These are phyloP conservation scores for Mycena vitilis DNA, from an alignment of 768 basidiomycete species.

Conservation along the genomic window DNA sequence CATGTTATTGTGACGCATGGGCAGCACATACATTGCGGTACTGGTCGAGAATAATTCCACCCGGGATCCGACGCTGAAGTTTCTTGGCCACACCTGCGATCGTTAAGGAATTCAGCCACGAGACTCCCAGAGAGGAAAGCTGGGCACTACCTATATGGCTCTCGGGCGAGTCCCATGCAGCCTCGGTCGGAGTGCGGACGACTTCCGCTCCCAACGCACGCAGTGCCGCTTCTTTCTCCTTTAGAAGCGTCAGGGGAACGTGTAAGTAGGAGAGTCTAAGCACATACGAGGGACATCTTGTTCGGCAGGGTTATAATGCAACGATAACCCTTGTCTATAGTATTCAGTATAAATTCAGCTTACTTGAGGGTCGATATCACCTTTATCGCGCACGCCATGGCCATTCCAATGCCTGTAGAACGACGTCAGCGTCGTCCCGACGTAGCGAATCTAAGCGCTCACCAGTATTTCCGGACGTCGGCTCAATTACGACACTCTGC, in stretches of 20 bases:
- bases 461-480: slow-evolving; percentile 97
- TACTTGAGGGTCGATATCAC: slow-evolving; percentile 53
- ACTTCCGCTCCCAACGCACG: slow-evolving; percentile 95
- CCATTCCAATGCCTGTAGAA: slow-evolving; percentile 87
- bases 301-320: slow-evolving; percentile 92
- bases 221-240: slow-evolving; percentile 94
- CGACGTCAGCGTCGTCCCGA: slow-evolving; percentile 1
- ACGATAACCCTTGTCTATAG: slow-evolving; percentile 89
- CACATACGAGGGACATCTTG: slow-evolving; percentile 88
- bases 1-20: neutral
- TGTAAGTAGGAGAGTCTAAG: neutral
- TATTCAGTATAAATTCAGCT: slow-evolving; percentile 70
- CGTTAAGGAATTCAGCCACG: slow-evolving; percentile 91
- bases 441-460: slow-evolving; percentile 36
- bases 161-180: slow-evolving; percentile 88
- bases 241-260: slow-evolving; percentile 6
- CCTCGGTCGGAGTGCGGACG: slow-evolving; percentile 91
- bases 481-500: slow-evolving; percentile 93
- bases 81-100: slow-evolving; percentile 86
- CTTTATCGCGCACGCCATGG: slow-evolving; percentile 94
- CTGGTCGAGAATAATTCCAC: slow-evolving; percentile 93
- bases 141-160: slow-evolving; percentile 88
- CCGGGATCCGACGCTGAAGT: slow-evolving; percentile 80
- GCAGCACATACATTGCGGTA: slow-evolving; percentile 73
- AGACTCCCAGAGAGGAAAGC: slow-evolving; percentile 52